These are phyloP conservation scores for Fraxinus cuspidata DNA, from an alignment of 257 asterid species.

Conservation along the genomic window DNA sequence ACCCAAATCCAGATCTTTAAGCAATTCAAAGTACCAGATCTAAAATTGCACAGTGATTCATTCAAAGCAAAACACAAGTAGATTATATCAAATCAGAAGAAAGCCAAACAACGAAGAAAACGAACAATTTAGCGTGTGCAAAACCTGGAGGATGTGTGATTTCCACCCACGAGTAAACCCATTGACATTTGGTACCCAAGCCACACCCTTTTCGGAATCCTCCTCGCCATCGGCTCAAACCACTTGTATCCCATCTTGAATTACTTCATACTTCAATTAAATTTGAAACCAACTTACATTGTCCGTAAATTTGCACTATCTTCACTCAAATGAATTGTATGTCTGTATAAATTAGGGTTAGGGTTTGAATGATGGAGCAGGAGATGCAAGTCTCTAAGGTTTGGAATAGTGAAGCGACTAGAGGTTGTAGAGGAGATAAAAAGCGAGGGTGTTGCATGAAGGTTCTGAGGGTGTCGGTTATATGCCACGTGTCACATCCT, in stretches of 20 bases:
- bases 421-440: neutral
- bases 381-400: neutral
- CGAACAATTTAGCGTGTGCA: slow-evolving; percentile 45
- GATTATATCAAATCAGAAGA: neutral
- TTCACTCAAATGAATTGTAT: neutral
- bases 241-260: slow-evolving; percentile 21
- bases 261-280: neutral
- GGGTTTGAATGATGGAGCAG: neutral
- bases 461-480: slow-evolving; percentile 26
- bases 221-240: slow-evolving; percentile 36
- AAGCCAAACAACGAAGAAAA: slow-evolving; percentile 23
- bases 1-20: no score
- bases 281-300: neutral
- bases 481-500: slow-evolving; percentile 18
- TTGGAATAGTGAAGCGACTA: slow-evolving; percentile 24
- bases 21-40: no score
- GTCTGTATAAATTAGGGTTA: neutral
- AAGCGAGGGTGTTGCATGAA: neutral
- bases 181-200: slow-evolving; percentile 44
- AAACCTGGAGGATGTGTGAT: slow-evolving; percentile 65
- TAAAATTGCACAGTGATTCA: no score
- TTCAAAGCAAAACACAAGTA: no score
- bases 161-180: slow-evolving; percentile 58
- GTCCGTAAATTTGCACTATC: neutral
- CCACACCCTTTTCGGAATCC: slow-evolving; percentile 38